Percentiles rank a stretch among this genome's conserved stretches.
Evolutionary conservation across 208 protist species (phyloP).

Genomic region (Hexamita inflata): DNA sequence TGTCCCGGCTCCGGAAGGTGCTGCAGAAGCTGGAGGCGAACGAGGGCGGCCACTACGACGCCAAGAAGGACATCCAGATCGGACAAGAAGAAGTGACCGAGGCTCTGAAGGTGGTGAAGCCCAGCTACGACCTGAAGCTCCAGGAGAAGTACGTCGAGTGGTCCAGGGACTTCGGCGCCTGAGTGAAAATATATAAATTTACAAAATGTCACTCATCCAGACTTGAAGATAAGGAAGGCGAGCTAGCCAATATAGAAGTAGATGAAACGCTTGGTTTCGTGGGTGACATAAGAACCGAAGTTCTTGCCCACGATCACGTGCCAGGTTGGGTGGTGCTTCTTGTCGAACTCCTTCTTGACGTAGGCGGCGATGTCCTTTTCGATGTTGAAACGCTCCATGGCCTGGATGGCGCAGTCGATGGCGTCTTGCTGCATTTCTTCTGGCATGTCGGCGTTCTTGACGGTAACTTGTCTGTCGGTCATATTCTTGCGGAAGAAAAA

Average conservation of each 20-base stretch:
- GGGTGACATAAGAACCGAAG: constrained; percentile 99
- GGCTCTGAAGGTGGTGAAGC: too few species aligned
- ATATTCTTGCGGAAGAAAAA: too few species aligned
- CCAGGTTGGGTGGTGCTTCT: constrained; percentile 98
- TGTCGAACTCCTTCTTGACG: constrained; percentile 97
- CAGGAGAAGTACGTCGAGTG: too few species aligned
- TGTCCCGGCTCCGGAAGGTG: constrained; percentile 79
- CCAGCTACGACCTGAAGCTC: too few species aligned
- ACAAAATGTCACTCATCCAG: too few species aligned
- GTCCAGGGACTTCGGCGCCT: too few species aligned
- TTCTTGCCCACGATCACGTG: constrained; percentile 98
- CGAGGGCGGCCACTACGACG: too few species aligned
- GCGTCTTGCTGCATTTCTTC: constrained; percentile 80
- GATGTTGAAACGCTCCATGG: constrained; percentile 94
- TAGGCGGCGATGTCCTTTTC: constrained; percentile 98
- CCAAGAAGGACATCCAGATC: too few species aligned
- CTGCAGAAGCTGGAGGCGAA: constrained; percentile 80
- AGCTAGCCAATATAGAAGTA: constrained; percentile 99
- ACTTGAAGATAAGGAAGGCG: constrained; percentile 92
- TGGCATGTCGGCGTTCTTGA: constrained; percentile 64
- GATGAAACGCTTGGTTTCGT: constrained; percentile 96
- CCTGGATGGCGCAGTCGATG: constrained; percentile 82
- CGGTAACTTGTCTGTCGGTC: constrained; percentile 45
- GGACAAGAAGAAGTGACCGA: too few species aligned
- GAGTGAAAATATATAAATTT: too few species aligned